Base-by-base conservation (phyloP, 495 filamentous ascomycete genomes). In the Cenococcum geophilum region DNA sequence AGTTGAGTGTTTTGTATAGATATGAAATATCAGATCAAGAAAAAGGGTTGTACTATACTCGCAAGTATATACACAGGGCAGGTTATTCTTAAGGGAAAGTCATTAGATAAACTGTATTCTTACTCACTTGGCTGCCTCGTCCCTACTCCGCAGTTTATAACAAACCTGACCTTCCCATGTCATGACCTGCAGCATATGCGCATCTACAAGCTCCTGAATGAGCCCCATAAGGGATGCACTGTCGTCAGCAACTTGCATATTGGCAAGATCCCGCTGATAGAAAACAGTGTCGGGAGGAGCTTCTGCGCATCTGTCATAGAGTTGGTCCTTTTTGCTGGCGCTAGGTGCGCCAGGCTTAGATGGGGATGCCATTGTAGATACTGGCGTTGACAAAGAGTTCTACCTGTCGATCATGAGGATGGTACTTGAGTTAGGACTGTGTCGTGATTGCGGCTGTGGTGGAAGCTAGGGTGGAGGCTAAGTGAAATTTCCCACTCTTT, bases 221-320 rank as follows among this genome's bases (percentile, higher is more conserved):
- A 68, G 49, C 14, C 16, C 27, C 18, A 65, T 47, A 12, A 70
- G 61, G 23, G 59, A 55, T 5, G 23, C 18, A 27, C 58, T 50
- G 27, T 61, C 42, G n/a, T 66, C 63, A 20, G 68, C 68, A 23
- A 72, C 58, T 11, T 63, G 48, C 55, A 68, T 58, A 62, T 59
- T 62, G n/a, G 57, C 34, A 18, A 72, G 63, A 36, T 72, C 70
- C 47, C 63, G 60, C 58, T 70, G 70, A 50, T 66, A 62, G 63
- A 70, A 72, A 56, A 70, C 20, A 40, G 62, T 64, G 34, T 57
- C 64, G 35, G 51, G 16, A 11, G 67, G 59, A 5, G 23, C 25
- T 34, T 60, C 54, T 51, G 54, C 54, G 68, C 62, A 66, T 50
- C 63, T 66, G 5, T 69, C 55, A 63, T 71, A 71, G 32, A 71